Percentiles rank a stretch among this genome's conserved stretches.
These are phyloP conservation scores for Exutisphaerella laricina DNA, from an alignment of 2,329 filamentous ascomycete species.

Conservation along the genomic window DNA sequence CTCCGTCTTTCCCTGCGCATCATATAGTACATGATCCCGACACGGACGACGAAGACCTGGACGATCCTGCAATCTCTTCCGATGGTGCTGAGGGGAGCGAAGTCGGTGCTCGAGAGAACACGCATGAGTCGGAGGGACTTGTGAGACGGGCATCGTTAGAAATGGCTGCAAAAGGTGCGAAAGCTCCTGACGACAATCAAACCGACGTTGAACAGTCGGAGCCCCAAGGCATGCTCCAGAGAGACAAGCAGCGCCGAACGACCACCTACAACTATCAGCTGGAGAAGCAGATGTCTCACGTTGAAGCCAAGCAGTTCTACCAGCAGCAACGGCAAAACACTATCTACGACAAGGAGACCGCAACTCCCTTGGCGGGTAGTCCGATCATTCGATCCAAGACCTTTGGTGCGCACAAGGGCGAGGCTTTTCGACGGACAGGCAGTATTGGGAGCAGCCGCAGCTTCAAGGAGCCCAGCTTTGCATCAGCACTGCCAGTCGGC, in stretches of 20 bases:
- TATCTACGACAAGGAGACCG: conserved; percentile 34
- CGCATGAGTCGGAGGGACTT: conserved; percentile 26
- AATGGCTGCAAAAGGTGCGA: conserved; percentile 16
- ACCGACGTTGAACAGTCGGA: conserved; percentile 21
- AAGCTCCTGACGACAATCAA: conserved; percentile 11
- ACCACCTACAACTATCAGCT: conserved; percentile 90
- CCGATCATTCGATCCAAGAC: conserved; percentile 43
- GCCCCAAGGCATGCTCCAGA: conserved; percentile 37
- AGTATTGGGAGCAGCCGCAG: conserved; percentile 42
- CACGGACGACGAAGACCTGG: conserved; percentile 24
- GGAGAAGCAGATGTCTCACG: conserved; percentile 90
- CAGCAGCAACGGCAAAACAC: conserved; percentile 73
- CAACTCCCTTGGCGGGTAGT: conserved; percentile 25
- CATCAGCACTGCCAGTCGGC: conserved; percentile 33
- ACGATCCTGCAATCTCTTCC: conserved; percentile 19
- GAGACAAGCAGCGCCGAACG: conserved; percentile 59
- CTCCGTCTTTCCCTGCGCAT: conserved; percentile 24
- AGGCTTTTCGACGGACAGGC: conserved; percentile 35
- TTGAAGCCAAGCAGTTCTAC: conserved; percentile 93
- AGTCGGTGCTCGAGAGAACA: conserved; percentile 13
- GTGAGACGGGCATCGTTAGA: conserved; percentile 25
- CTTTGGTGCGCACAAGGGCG: conserved; percentile 38
- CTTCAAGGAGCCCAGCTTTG: conserved; percentile 23
- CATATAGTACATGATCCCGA: conserved; percentile 22
- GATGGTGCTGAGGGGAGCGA: conserved; percentile 18